These are phyloP conservation scores for Stephania cephalantha DNA, from an alignment of 164 flowering plant species.

Conservation along the genomic window DNA sequence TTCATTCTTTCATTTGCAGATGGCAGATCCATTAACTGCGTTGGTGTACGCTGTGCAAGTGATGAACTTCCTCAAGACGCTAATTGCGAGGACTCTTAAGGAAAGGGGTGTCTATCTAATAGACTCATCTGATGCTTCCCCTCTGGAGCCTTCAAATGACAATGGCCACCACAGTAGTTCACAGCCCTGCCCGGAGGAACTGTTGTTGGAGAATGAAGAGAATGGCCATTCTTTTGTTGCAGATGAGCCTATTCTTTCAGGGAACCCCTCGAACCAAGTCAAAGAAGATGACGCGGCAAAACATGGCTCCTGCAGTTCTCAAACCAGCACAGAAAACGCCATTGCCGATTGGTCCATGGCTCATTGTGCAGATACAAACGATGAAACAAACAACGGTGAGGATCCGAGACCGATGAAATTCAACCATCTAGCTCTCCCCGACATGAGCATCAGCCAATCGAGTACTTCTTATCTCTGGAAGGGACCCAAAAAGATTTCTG, in stretches of 20 bases:
- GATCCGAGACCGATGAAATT: conserved; percentile 6
- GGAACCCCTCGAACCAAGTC: conserved; percentile 17
- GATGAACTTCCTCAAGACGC: conserved; percentile 78
- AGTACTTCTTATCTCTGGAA: conserved; percentile 23
- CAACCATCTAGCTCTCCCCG: conserved; percentile 7
- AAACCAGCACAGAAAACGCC: conserved; percentile 17
- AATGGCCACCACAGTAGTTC: conserved; percentile 46
- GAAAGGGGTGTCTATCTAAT: conserved; percentile 48
- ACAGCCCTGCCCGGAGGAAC: conserved; percentile 22
- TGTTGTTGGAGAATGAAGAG: conserved; percentile 24
- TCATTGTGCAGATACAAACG: neutral
- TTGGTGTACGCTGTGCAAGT: conserved; percentile 89
- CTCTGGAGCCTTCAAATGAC: conserved; percentile 46
- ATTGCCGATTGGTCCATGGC: conserved; percentile 13
- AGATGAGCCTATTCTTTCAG: conserved; percentile 26
- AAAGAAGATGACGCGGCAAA: conserved; percentile 12
- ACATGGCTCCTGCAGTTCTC: conserved; percentile 14
- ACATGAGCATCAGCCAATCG: conserved; percentile 23
- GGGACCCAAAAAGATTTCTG: conserved; percentile 19
- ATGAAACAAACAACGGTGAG: conserved; percentile 6
- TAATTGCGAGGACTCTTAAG: conserved; percentile 45
- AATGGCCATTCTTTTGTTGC: conserved; percentile 21
- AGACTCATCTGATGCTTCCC: conserved; percentile 30
- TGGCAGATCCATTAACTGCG: conserved; percentile 86
- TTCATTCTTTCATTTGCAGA: conserved; percentile 33